phyloP scores from a whole-genome alignment of 2,329 filamentous ascomycete species.

The Fonsecaea pugnacius region DNA sequence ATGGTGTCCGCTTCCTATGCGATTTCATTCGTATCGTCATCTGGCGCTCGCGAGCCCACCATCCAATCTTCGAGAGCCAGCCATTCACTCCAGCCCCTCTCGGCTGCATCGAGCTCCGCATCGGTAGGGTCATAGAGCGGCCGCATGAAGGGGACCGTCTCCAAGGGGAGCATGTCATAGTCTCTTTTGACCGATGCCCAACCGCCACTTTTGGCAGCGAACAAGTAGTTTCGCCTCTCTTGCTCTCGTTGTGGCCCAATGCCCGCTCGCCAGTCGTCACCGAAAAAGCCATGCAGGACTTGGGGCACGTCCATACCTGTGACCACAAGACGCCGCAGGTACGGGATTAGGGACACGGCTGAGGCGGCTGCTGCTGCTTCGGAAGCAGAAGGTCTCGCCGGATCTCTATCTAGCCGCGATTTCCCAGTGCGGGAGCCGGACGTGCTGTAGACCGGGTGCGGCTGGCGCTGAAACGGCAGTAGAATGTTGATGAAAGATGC shows the following conservation, averaged over 20 bases:
- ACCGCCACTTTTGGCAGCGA: conserved; percentile 87
- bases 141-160: conserved; percentile 83
- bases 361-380: conserved; percentile 40
- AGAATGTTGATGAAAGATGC: conserved; percentile 91
- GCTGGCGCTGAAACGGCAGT: conserved; percentile 77
- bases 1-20: neutral
- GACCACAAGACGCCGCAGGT: conserved; percentile 84
- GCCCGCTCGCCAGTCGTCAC: conserved; percentile 84
- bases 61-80: conserved; percentile 98
- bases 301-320: conserved; percentile 87
- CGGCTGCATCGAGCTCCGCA: conserved; percentile 79
- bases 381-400: conserved; percentile 24
- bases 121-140: conserved; percentile 78
- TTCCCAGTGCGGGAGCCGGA: conserved; percentile 37
- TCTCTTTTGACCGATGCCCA: conserved; percentile 88
- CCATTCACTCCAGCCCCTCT: conserved; percentile 91
- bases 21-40: conserved; percentile 4
- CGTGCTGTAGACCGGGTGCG: conserved; percentile 54
- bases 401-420: conserved; percentile 27
- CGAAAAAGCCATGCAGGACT: conserved; percentile 94
- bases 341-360: conserved; percentile 76
- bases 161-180: conserved; percentile 83
- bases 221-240: conserved; percentile 91
- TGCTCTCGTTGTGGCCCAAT: conserved; percentile 83
- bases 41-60: conserved; percentile 78